Evolutionary conservation across 495 filamentous ascomycete genomes (phyloP).

Genomic region (Astrocystis sublimbata): DNA sequence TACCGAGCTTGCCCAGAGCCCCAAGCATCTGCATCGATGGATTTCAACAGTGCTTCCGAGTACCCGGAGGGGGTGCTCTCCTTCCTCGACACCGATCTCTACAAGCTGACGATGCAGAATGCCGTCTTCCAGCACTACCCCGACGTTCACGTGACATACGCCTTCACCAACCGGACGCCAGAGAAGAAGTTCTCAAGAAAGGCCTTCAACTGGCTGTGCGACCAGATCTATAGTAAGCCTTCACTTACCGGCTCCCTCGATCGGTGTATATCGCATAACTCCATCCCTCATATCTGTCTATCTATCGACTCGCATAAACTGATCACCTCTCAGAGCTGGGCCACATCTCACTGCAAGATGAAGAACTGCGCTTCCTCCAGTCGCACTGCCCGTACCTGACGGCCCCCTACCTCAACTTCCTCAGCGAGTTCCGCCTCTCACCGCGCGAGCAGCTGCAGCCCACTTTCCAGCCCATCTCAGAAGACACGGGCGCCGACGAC

Average conservation of each 20-base stretch:
- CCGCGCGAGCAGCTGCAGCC: slow-evolving; percentile 77
- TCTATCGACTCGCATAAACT: not conserved
- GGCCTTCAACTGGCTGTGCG: slow-evolving; percentile 82
- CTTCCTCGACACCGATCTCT: slow-evolving; percentile 94
- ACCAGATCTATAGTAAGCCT: slow-evolving; percentile 72
- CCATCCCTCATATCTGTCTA: not conserved
- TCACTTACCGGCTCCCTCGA: no score
- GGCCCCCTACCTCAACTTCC: slow-evolving; percentile 72
- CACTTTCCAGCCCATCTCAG: slow-evolving; percentile 60
- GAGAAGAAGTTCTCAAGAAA: slow-evolving; percentile 83
- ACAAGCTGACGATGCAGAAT: slow-evolving; percentile 99
- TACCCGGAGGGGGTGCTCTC: slow-evolving; percentile 76
- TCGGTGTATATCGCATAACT: no score
- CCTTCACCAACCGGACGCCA: slow-evolving; percentile 92
- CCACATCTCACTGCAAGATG: slow-evolving; percentile 70
- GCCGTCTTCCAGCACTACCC: slow-evolving; percentile 89
- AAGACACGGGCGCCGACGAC: slow-evolving; percentile 64
- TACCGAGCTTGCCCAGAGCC: not conserved
- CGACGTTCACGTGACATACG: slow-evolving; percentile 81
- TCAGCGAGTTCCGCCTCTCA: slow-evolving; percentile 75
- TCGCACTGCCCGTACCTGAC: slow-evolving; percentile 80
- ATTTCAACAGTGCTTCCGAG: slow-evolving; percentile 58
- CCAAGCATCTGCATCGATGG: slow-evolving; percentile 37
- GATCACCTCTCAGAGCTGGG: slow-evolving; percentile 66
- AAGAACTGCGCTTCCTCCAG: slow-evolving; percentile 79